Conservation (phyloP, 495 filamentous ascomycete genomes). For the Elasticomyces elasticus region DNA sequence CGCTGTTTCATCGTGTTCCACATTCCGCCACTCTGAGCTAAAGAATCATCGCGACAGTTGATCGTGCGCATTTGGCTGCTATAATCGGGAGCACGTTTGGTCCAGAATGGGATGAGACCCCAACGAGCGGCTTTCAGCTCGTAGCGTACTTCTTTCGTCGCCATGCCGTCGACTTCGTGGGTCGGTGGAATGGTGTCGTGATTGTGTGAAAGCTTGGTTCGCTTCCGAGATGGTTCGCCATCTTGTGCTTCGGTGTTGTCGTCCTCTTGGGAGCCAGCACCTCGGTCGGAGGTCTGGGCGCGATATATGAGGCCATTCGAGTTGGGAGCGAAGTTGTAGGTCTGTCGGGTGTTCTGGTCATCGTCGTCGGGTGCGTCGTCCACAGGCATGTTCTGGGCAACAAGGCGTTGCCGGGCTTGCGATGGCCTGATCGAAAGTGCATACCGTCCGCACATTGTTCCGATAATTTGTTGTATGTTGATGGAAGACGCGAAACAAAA, state of each 20-base stretch:
- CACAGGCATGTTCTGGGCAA: constrained; percentile 65
- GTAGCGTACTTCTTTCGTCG: constrained; percentile 44
- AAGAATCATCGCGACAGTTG: constrained; percentile 88
- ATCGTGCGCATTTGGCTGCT: constrained; percentile 72
- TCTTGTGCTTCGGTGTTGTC: constrained; percentile 19
- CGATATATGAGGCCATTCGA: constrained; percentile 80
- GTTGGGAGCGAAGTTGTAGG: constrained; percentile 88
- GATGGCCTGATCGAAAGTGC: constrained; percentile 57
- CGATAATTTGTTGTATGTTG: neutral
- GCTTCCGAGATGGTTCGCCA: constrained; percentile 12
- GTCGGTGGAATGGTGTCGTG: neutral
- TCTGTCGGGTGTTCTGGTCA: constrained; percentile 51
- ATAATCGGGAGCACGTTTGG: constrained; percentile 69
- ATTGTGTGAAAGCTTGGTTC: constrained; percentile 15
- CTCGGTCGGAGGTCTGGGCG: constrained; percentile 54
- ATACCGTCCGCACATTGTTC: constrained; percentile 76
- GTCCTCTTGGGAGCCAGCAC: constrained; percentile 26
- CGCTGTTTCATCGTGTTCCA: constrained; percentile 83
- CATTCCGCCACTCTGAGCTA: constrained; percentile 66
- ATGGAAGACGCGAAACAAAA: neutral
- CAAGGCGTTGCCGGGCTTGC: constrained; percentile 57
- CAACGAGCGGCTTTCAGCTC: constrained; percentile 88
- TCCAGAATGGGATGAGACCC: constrained; percentile 88
- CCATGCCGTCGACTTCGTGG: constrained; percentile 8
- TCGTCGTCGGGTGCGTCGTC: constrained; percentile 68